Percentiles rank a stretch among this genome's conserved stretches.
Evolutionary conservation across 768 basidiomycete genomes (phyloP).

Genomic region (Tricholoma sp.): DNA sequence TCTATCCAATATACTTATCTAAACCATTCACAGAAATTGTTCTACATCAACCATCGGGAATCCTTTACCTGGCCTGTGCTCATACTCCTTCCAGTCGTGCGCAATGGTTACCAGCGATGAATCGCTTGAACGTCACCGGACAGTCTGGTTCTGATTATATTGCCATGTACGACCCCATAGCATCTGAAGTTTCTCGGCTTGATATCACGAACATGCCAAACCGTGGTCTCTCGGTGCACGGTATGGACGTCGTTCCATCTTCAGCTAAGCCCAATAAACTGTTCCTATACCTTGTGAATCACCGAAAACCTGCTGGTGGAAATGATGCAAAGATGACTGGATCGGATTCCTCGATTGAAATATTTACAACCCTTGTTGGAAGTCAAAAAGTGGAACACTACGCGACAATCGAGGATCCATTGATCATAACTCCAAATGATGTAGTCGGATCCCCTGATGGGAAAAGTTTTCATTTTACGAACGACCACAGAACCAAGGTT

Average conservation of each 20-base stretch:
- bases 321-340: conserved; percentile 38
- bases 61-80: conserved; percentile 63
- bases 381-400: conserved; percentile 44
- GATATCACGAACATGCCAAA: conserved; percentile 28
- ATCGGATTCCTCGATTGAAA: conserved; percentile 69
- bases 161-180: conserved; percentile 51
- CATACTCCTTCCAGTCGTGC: conserved; percentile 35
- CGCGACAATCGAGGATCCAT: conserved; percentile 49
- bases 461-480: conserved; percentile 64
- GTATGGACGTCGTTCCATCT: conserved; percentile 65
- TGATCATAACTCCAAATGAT: conserved; percentile 67
- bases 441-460: conserved; percentile 63
- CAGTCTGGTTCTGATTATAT: conserved; percentile 47
- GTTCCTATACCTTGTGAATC: conserved; percentile 70
- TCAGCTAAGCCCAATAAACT: conserved; percentile 40
- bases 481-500: conserved; percentile 54
- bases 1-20: background rate
- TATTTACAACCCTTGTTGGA: conserved; percentile 53
- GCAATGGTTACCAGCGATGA: conserved; percentile 47
- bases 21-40: conserved; percentile 40
- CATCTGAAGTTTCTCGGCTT: conserved; percentile 41
- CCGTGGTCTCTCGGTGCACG: conserved; percentile 53
- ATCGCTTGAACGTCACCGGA: conserved; percentile 31
- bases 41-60: conserved; percentile 51
- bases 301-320: conserved; percentile 46